Conservation (phyloP, 805 yeast species). For the Teunomyces stri region DNA sequence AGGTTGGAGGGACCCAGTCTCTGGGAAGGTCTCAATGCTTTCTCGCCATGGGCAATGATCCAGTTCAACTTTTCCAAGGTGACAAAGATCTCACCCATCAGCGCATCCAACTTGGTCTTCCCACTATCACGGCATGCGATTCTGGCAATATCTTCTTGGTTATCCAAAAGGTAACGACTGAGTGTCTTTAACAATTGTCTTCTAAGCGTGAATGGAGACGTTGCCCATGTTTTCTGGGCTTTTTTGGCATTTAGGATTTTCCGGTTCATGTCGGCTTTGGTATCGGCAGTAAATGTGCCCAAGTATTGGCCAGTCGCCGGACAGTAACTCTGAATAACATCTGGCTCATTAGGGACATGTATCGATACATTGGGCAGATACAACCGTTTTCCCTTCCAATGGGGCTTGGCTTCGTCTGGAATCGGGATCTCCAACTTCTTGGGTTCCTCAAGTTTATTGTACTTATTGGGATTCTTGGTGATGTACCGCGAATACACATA, state of each 20-base stretch:
- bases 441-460: slow-evolving; percentile 43
- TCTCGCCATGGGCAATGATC: slow-evolving; percentile 82
- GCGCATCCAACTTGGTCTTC: slow-evolving; percentile 92
- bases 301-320: slow-evolving; percentile 94
- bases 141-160: slow-evolving; percentile 84
- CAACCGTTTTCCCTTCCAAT: slow-evolving; percentile 87
- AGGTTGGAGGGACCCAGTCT: slow-evolving; percentile 87
- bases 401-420: slow-evolving; percentile 79
- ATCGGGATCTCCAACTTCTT: slow-evolving; percentile 51
- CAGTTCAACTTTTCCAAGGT: slow-evolving; percentile 91
- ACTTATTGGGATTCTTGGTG: slow-evolving; percentile 37
- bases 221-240: slow-evolving; percentile 54
- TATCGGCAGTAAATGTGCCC: slow-evolving; percentile 66
- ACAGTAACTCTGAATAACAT: slow-evolving; percentile 77
- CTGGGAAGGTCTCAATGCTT: slow-evolving; percentile 61
- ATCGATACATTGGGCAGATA: slow-evolving; percentile 56
- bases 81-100: slow-evolving; percentile 94
- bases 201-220: slow-evolving; percentile 62
- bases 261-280: slow-evolving; percentile 68
- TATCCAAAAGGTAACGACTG: slow-evolving; percentile 64
- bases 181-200: slow-evolving; percentile 70
- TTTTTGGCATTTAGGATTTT: slow-evolving; percentile 50
- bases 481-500: slow-evolving; percentile 36
- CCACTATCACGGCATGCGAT: slow-evolving; percentile 97
- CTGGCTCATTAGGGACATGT: slow-evolving; percentile 59